Conservation (phyloP, 495 filamentous ascomycete genomes). For the Aspergillus indologenus region DNA sequence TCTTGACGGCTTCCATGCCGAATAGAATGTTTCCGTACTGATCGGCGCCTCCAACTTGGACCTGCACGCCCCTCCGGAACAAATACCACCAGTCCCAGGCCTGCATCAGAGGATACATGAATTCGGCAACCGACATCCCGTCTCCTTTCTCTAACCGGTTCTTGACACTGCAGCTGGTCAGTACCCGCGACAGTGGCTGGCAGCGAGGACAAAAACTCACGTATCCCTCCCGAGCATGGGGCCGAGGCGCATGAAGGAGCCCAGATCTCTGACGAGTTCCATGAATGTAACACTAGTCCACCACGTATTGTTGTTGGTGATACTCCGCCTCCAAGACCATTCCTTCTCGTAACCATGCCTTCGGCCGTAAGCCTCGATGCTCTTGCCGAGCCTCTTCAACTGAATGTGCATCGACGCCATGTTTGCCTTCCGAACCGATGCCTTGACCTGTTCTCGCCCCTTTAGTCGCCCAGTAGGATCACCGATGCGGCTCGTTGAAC, state of each 20-base stretch:
- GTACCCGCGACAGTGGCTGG: slow-evolving; percentile 2
- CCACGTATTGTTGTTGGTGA: slow-evolving; percentile 81
- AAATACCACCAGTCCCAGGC: slow-evolving; percentile 96
- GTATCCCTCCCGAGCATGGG: slow-evolving; percentile 88
- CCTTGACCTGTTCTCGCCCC: slow-evolving; percentile 57
- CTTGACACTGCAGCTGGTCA: slow-evolving; percentile 63
- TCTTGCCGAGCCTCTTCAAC: slow-evolving; percentile 70
- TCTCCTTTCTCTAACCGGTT: slow-evolving; percentile 73
- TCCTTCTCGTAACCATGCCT: slow-evolving; percentile 59
- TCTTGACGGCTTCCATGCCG: slow-evolving; percentile 79
- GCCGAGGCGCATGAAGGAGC: slow-evolving; percentile 68
- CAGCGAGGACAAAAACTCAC: slow-evolving; percentile 48
- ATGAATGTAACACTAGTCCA: slow-evolving; percentile 64
- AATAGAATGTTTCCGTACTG: slow-evolving; percentile 96
- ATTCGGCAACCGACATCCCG: slow-evolving; percentile 92
- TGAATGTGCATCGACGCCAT: slow-evolving; percentile 77
- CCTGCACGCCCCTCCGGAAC: slow-evolving; percentile 62
- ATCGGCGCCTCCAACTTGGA: slow-evolving; percentile 92
- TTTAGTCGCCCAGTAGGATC: slow-evolving; percentile 79
- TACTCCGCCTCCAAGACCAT: slow-evolving; percentile 58
- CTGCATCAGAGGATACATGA: slow-evolving; percentile 89
- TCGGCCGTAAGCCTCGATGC: slow-evolving; percentile 60
- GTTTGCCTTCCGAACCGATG: slow-evolving; percentile 59
- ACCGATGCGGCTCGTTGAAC: slow-evolving; percentile 80
- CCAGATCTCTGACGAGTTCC: slow-evolving; percentile 70